These are phyloP conservation scores for Byssothecium circinans DNA, from an alignment of 2,329 filamentous ascomycete species.

Conservation along the genomic window DNA sequence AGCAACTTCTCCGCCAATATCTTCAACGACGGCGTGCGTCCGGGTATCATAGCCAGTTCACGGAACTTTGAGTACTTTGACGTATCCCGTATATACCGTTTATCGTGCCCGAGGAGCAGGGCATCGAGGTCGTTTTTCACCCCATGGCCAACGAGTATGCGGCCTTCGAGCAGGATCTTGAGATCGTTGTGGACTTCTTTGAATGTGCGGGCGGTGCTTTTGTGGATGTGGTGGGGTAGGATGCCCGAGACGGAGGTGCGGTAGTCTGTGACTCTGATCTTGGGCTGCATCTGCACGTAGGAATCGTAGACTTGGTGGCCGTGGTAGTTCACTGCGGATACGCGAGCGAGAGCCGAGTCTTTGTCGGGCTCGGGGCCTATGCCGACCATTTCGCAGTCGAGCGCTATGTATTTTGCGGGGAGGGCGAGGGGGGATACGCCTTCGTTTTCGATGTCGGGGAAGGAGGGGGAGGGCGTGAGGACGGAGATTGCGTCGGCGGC, in stretches of 20 bases:
- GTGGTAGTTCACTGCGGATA: constrained; percentile 91
- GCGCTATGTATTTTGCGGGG: constrained; percentile 84
- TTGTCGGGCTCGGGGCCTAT: constrained; percentile 66
- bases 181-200: constrained; percentile 76
- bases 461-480: constrained; percentile 46
- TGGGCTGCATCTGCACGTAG: constrained; percentile 69
- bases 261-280: constrained; percentile 83
- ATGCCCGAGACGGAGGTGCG: constrained; percentile 85
- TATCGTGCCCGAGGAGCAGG: constrained; percentile 76
- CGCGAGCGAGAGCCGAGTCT: constrained; percentile 78
- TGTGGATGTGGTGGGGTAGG: constrained; percentile 68
- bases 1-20: constrained; percentile 59
- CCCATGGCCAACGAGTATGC: constrained; percentile 82
- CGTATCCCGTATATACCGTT: constrained; percentile 80
- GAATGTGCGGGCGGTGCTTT: constrained; percentile 57
- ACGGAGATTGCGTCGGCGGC: constrained; percentile 57
- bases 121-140: constrained; percentile 75
- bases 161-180: constrained; percentile 66
- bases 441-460: constrained; percentile 48
- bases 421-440: constrained; percentile 58
- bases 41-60: constrained; percentile 60
- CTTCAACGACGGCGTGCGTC: constrained; percentile 70
- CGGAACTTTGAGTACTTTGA: constrained; percentile 74
- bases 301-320: constrained; percentile 92
- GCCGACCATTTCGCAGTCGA: constrained; percentile 99